Conservation (phyloP, 2,329 filamentous ascomycete genomes). For the Lachnellula hyalina region DNA sequence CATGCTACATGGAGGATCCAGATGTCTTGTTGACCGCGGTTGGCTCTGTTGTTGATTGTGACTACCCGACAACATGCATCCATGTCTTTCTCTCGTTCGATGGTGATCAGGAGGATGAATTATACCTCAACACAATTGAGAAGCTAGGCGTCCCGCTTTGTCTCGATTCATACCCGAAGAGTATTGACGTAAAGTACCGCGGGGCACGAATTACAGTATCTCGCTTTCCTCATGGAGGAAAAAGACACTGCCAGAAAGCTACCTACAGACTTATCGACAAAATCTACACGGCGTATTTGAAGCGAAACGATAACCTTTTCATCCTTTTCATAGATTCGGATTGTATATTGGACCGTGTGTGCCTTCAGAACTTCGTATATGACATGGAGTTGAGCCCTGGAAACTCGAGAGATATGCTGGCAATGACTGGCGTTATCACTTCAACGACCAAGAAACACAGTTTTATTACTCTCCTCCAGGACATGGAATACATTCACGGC, state of each 20-base stretch:
- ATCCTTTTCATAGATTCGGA: constrained; percentile 97
- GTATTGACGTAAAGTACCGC: constrained; percentile 84
- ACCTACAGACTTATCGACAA: constrained; percentile 92
- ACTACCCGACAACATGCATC: constrained; percentile 86
- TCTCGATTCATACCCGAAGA: constrained; percentile 74
- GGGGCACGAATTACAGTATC: constrained; percentile 83
- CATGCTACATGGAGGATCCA: constrained; percentile 88
- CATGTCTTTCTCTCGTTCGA: constrained; percentile 96
- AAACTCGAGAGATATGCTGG: constrained; percentile 86
- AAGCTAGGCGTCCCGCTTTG: constrained; percentile 76
- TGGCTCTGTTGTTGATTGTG: constrained; percentile 87
- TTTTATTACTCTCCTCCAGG: constrained; percentile 86
- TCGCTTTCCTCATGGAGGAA: constrained; percentile 87
- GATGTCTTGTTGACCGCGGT: constrained; percentile 79
- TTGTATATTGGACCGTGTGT: constrained; percentile 86
- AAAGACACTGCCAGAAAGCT: constrained; percentile 86
- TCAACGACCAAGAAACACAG: constrained; percentile 86
- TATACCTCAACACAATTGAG: constrained; percentile 81
- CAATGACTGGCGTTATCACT: constrained; percentile 96
- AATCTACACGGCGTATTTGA: constrained; percentile 82
- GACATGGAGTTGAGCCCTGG: constrained; percentile 97
- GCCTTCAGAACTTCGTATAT: constrained; percentile 95
- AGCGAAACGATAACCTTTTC: constrained; percentile 85
- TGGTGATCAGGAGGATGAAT: constrained; percentile 79
- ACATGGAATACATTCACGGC: constrained; percentile 97